Evolutionary conservation across 495 filamentous ascomycete genomes (phyloP).

Genomic region (Penicillium salamii): DNA sequence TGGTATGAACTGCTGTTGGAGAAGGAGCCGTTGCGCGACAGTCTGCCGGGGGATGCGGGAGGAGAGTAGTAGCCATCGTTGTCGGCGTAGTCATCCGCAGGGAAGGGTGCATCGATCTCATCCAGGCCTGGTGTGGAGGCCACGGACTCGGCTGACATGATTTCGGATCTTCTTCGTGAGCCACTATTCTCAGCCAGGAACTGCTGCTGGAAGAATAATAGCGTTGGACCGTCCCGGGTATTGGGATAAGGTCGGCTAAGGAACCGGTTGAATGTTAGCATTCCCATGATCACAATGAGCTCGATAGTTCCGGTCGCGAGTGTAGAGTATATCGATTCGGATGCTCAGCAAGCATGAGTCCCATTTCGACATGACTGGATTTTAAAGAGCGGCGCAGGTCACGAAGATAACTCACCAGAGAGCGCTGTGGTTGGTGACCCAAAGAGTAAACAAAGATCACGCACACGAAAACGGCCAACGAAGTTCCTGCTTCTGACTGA

Average conservation of each 20-base stretch:
- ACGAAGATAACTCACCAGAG: constrained; percentile 12
- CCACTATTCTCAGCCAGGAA: constrained; percentile 39
- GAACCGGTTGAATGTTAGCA: constrained; percentile 46
- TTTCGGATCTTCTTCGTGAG: constrained; percentile 26
- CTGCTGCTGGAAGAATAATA: constrained; percentile 45
- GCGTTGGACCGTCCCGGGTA: constrained; percentile 37
- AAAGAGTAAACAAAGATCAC: constrained; percentile 4
- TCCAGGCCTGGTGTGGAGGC: constrained; percentile 24
- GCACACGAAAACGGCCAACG: constrained; percentile 5
- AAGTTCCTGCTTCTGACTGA: background rate
- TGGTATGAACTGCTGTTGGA: constrained; percentile 75
- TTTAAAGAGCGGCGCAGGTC: constrained; percentile 8
- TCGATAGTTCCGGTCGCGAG: background rate
- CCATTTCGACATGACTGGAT: constrained; percentile 8
- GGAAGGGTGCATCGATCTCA: constrained; percentile 19
- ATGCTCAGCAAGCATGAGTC: background rate
- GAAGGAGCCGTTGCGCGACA: constrained; percentile 73
- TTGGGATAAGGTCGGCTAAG: constrained; percentile 42
- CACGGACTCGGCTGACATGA: constrained; percentile 26
- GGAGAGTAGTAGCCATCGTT: constrained; percentile 37
- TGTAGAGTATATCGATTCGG: background rate
- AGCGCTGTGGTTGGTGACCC: constrained; percentile 15
- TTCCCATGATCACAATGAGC: constrained; percentile 28
- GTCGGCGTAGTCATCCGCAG: constrained; percentile 25
- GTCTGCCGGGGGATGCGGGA: constrained; percentile 32